phyloP scores from a whole-genome alignment of 2,329 filamentous ascomycete genomes.

The Graphilbum sp. region DNA sequence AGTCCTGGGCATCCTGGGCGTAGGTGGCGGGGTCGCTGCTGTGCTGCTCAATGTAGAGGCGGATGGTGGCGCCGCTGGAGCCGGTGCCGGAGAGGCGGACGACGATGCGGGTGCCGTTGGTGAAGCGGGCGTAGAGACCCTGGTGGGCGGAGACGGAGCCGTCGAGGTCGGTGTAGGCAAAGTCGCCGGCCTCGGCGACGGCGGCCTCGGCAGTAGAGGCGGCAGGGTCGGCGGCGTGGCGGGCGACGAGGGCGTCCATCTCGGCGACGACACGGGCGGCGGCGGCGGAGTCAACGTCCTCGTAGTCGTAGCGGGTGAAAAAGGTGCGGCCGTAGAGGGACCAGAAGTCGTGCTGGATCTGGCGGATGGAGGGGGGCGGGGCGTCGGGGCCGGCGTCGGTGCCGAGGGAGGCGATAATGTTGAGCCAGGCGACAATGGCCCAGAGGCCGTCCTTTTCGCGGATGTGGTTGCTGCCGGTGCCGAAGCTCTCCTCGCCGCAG shows the following conservation, averaged over 20 bases:
- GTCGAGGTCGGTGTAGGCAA: conserved; percentile 97
- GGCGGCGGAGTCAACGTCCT: conserved; percentile 80
- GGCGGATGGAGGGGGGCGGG: conserved; percentile 62
- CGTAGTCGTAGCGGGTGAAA: conserved; percentile 98
- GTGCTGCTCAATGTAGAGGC: conserved; percentile 94
- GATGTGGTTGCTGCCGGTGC: conserved; percentile 96
- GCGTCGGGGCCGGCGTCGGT: conserved; percentile 55
- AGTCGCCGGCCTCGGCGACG: conserved; percentile 82
- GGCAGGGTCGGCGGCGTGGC: conserved; percentile 56
- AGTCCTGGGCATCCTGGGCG: conserved; percentile 74
- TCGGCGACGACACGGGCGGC: conserved; percentile 80
- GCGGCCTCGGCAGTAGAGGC: conserved; percentile 67
- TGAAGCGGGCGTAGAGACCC: conserved; percentile 87
- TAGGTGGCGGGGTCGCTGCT: conserved; percentile 67
- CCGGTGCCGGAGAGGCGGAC: conserved; percentile 91
- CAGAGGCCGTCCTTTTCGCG: conserved; percentile 98
- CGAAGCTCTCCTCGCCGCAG: conserved; percentile 96
- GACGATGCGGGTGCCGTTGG: conserved; percentile 86
- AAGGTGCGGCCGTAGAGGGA: conserved; percentile 89
- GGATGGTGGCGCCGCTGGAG: conserved; percentile 88
- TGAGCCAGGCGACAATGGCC: conserved; percentile 95
- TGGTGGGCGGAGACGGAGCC: conserved; percentile 92
- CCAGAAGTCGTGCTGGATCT: conserved; percentile 98
- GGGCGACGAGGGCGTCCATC: conserved; percentile 61
- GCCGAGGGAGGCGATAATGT: conserved; percentile 91